These are phyloP conservation scores for Lactifluus pinguis DNA, from an alignment of 768 basidiomycete species.

Conservation along the genomic window DNA sequence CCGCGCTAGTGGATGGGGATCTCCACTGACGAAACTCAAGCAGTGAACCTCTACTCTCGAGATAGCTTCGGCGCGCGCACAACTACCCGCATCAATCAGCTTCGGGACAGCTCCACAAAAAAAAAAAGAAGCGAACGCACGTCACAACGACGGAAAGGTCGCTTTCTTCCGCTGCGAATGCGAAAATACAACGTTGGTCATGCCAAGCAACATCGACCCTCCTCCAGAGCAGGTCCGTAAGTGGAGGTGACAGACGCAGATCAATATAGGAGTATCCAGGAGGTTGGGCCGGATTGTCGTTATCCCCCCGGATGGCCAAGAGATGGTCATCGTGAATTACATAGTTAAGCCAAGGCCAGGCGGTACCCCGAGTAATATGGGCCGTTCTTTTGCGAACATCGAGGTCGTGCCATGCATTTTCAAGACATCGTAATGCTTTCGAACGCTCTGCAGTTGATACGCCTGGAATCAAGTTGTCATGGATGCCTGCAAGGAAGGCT, in stretches of 20 bases:
- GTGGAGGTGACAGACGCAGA: background rate
- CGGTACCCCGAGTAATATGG: background rate
- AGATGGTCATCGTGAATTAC: background rate
- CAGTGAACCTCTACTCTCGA: background rate
- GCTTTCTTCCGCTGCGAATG: slow-evolving; percentile 3
- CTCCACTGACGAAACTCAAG: background rate
- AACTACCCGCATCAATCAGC: background rate
- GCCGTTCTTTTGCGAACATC: background rate
- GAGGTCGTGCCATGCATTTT: slow-evolving; percentile 3
- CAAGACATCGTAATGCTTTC: background rate
- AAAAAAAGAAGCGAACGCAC: background rate
- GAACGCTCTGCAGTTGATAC: background rate
- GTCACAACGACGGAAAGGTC: background rate
- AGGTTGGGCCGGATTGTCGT: background rate
- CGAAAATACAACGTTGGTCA: background rate
- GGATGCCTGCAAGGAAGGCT: background rate
- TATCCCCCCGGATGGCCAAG: slow-evolving; percentile 4
- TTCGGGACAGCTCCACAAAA: background rate
- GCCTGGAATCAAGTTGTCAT: background rate
- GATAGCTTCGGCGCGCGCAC: slow-evolving; percentile 3
- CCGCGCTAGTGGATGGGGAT: background rate
- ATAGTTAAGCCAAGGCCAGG: slow-evolving; percentile 11
- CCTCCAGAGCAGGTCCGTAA: background rate
- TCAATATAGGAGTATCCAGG: slow-evolving; percentile 5
- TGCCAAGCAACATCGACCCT: background rate